Base-by-base conservation (phyloP, 139 green algal genomes). In the Chlorella sp. region DNA sequence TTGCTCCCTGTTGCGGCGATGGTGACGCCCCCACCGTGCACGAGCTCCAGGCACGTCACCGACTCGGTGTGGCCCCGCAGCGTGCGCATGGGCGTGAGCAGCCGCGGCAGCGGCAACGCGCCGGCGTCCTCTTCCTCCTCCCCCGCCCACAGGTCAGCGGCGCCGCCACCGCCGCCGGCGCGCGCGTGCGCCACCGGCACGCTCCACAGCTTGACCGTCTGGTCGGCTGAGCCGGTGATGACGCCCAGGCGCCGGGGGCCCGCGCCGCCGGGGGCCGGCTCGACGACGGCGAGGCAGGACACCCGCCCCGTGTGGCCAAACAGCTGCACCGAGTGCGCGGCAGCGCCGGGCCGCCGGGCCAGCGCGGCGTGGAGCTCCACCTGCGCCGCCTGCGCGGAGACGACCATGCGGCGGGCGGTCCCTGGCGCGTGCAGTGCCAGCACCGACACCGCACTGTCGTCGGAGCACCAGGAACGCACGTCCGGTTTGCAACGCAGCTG, bases 31-130 rank as follows among this genome's bases (percentile, higher is more conserved):
- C 59, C 71, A 70, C 3, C 25, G 14, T 11, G 23, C 40, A 77
- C 27, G 25, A 77, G 43, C 59, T 77, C 59, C 59, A 77, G 42
- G 71, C 59, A 38, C 31, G 71, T 77, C 31, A 77, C 58, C 58
- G 71, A 53, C 59, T 77, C 71, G 35, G 46, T 42, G 42, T 77
- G 71, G 1, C 71, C 71, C 58, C 71, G 31, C 58, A 77, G 71
- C 71, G 71, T 77, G 58, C 71, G 56, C 41, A 67, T 41, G 35
- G 71, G 71, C 40, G 71, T 77, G 50, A 77, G 71, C 71, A 77
- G 71, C 11, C 11, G 27, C 43, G 70, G 71, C n/a, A n/a, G 48
- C 33, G 35, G 42, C 8, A 48, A 43, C 41, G 43, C 51, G 40
- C 61, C 50, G 55, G 45, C 50, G 12, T 77, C 71, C 3, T 29